Evolutionary conservation across 164 flowering plant genomes (phyloP), one percentile per base, ranked within the genome.

Genomic region (Liquidambar formosana): DNA sequence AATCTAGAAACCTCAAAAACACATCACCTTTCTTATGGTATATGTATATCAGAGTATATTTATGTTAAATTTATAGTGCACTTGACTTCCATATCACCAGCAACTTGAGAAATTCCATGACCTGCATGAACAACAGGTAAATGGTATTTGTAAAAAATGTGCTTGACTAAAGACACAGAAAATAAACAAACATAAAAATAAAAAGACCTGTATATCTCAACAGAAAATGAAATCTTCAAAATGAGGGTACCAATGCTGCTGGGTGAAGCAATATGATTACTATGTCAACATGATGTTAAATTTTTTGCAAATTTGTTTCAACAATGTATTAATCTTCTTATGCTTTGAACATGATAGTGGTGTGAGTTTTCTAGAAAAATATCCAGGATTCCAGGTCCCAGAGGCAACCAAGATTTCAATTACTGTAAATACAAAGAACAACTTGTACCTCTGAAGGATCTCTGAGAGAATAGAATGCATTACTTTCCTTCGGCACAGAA

Each of bases 51-150:
- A 19, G 58, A 72, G 38, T 45, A 28, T 64, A 51, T 61, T 23
- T 44, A 15, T 63, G 4, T 26, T 19, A 23, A 27, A 23, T 46
- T 63, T 69, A 75, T 51, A 74, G 51, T 21, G 70, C 54, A 49
- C 72, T 67, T 26, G 82, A 53, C 68, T 84, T 85, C 91, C 87
- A 86, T 18, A 21, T 63, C 65, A 82, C 91, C 70, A 90, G 69
- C 22, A 80, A 75, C 70, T 81, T 84, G 49, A 90, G 92, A 70
- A 90, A 90, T 76, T 82, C 85, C 96, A 88, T 84, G 6, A 90
- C 93, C 96, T 90, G 80, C 74, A 65, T 11, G 16, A 51, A 68
- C 44, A 27, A 64, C 21, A 47, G 25, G 33, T 43, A 13, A 21
- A 33, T 28, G 11, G 14, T n/a, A 28, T 11, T 14, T 44, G 8